Evolutionary conservation across 1,139 yeast species (phyloP), one percentile per base, ranked within the genome.

Genomic region (Protomyces inouyei): DNA sequence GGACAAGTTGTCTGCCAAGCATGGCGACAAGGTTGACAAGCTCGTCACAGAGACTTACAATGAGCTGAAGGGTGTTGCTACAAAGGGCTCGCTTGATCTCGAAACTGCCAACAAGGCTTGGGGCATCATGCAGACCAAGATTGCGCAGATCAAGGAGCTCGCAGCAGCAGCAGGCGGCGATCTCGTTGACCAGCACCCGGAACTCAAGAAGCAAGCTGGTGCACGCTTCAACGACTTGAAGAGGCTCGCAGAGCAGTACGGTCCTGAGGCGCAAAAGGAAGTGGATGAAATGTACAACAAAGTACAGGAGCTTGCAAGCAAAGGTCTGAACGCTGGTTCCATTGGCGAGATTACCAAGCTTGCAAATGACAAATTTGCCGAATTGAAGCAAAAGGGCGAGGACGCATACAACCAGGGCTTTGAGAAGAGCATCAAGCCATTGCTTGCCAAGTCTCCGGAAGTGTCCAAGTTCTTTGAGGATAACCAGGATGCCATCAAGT

Each of bases 11-110:
- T 38, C 52, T 12, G 59, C 46, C 51, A 60, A 60, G 59, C 64
- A 60, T 38, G 64, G 64, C 14, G 64, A 60, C 55, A 55, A 60
- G 64, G 64, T 60, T n/a, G 64, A 60, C 64, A 60, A 60, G 59
- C 51, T 60, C 32, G 64, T 60, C 32, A 46, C 59, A 16, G 64
- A 60, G 38, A 54, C 64, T 3, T 60, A 60, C 59, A 48, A 55
- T 18, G 53, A 60, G 51, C 40, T 60, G 40, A 60, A 60, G 55
- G 55, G 37, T 18, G 36, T 54, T 14, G 54, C 59, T 23, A 46
- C 35, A 4, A 56, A 60, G 28, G 64, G 64, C 48, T 43, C 48
- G 21, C 37, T 60, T 18, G 45, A 57, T 37, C 21, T 46, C 28
- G 64, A 54, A 37, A 54, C 64, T 37, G 64, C 64, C 40, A 37